Evolutionary conservation across 2,329 filamentous ascomycete species (phyloP), one percentile per base, ranked within the genome.

Genomic region (Penicillium vulpinum): DNA sequence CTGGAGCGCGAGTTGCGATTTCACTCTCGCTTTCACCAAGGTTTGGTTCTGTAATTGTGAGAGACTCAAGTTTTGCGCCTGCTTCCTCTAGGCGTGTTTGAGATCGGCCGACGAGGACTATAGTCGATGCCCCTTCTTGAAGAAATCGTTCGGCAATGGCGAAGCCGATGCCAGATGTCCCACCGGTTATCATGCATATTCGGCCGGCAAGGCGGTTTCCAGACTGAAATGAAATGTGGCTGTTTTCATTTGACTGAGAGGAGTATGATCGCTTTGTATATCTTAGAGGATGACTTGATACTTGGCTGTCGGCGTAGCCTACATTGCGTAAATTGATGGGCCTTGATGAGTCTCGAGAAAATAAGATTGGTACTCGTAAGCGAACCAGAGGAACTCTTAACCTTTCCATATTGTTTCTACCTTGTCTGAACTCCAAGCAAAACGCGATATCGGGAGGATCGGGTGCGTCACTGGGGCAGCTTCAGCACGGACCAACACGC

Each of bases 111-210:
- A 90, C 78, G 10, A 91, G 78, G 16, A 86, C 81, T 31, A 79
- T 58, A 60, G 84, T 81, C 26, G 75, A 73, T 38, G 82, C 86
- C 31, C 87, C 88, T 57, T 86, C 80, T 51, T 70, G 68, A 21
- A 88, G 84, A 67, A 92, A 89, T n/a, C 83, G 79, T 36, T 77
- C 72, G 10, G 88, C 88, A 53, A 92, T 88, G 50, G 85, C 83
- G 40, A 81, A 78, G 43, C 89, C 89, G 63, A 92, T 91, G 51
- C 87, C 85, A 21, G 87, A 85, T 41, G 87, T 88, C 21, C 83
- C 88, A 46, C 89, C 89, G 2, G 88, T 89, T 50, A 92, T 79
- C 68, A 89, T 78, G 50, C 75, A 76, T 54, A 68, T 77, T 26
- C 73, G 66, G 29, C 72, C 72, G 24, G 60, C 51, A n/a, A 77